These are phyloP conservation scores for Inga leiocalycina DNA, from an alignment of 306 rosid genomes.

Conservation along the genomic window DNA sequence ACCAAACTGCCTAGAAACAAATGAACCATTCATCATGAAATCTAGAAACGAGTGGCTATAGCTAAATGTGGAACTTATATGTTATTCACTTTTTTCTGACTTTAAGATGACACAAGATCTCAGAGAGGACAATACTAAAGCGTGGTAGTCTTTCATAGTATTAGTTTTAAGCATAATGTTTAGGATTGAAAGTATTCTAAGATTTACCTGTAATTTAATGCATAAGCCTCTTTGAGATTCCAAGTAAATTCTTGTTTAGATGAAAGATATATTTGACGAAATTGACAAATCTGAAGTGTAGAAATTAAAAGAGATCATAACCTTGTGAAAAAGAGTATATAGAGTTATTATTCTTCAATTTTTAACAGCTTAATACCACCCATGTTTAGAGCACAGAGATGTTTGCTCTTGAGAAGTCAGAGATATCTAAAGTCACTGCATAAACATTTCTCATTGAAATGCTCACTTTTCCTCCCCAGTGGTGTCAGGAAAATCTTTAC, in stretches of 20 bases:
- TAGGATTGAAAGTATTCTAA: background rate
- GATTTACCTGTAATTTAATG: background rate
- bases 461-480: background rate
- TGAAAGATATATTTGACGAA: background rate
- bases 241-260: background rate
- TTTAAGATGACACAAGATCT: background rate
- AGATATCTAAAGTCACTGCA: background rate
- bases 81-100: no score
- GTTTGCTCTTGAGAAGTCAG: background rate
- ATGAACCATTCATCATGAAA: background rate
- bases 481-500: background rate
- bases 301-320: background rate
- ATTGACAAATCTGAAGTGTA: background rate
- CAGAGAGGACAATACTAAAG: no score
- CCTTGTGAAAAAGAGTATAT: background rate
- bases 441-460: constrained; percentile 7
- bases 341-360: background rate
- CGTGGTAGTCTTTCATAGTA: no score
- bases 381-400: background rate
- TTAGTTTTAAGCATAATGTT: no score
- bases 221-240: background rate
- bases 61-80: background rate
- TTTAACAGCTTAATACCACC: background rate
- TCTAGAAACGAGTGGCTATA: background rate
- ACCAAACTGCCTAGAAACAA: background rate